Evolutionary conservation across 2,329 filamentous ascomycete genomes (phyloP), one percentile per base, ranked within the genome.

Genomic region (Chaetomiaceae sp.): DNA sequence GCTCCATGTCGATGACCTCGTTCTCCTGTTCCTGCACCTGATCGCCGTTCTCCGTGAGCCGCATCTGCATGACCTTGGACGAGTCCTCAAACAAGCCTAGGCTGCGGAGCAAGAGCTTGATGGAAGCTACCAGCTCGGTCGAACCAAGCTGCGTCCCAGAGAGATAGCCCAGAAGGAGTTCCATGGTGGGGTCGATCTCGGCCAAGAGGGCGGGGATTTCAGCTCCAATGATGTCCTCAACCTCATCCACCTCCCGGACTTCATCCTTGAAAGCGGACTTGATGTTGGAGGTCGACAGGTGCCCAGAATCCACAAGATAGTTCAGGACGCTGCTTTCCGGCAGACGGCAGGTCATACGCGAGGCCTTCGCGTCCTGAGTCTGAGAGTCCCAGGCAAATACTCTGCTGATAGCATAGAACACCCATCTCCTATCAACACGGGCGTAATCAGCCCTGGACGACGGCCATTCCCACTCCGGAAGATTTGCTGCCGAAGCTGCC

Each of bases 81-180:
- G 71, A 64, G 47, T 77, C 74, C 29, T 75, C 72, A 20, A 82
- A 72, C 31, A 84, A 67, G 56, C 86, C 85, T 37, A 91, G 77
- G 61, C 84, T 90, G 43, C 81, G 77, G 73, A 91, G 86, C 15
- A 91, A 73, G 2, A 80, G 71, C 49, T 82, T 79, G 48, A 91
- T 79, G 4, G 83, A 80, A 52, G 84, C 73, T 2, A 89, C 76
- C 6, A 91, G 74, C 65, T 91, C 87, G 3, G 77, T 71, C 37
- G 86, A 75, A 3, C 83, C 81, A 17, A 90, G 75, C 61, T 82
- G 81, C 7, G 85, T 87, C 6, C 79, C 77, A 36, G 81, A 80
- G 6, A 91, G 72, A 54, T 89, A 82, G 51, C 78, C 79, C 39
- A 85, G 76, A 36, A 91, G 74, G 2, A 89, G 72, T 47, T 84